Base-by-base conservation (phyloP, 805 yeast genomes). In the Lipomyces yamadae region DNA sequence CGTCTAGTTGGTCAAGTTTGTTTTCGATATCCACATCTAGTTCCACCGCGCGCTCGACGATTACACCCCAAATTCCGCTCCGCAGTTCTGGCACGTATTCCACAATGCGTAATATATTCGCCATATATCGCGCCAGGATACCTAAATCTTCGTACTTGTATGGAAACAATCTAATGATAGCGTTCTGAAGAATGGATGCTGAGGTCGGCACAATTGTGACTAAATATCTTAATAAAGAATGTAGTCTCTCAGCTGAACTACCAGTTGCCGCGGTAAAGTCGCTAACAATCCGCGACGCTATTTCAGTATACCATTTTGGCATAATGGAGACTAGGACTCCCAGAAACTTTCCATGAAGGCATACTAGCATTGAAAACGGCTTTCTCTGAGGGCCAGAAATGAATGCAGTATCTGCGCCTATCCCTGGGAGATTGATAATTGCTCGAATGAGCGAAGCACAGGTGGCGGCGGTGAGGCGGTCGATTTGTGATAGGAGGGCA, bases 11-110 rank as follows among this genome's bases (percentile, higher is more conserved):
- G 73, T 92, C 97, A 65, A 91, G 79, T 72, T 90, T 95, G 74
- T 91, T 92, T 74, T 92, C 97, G 65, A 93, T 81, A 77, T 92
- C 98, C 4, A 93, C 97, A 78, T 94, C 99, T 58, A 95, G 81
- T 70, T 91, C 90, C 66, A 95, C 91, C 64, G 90, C 84, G 68
- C 87, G 85, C 76, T 94, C 97, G 52, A 92, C 80, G 15, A 93
- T 82, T 65, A 91, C 77, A 30, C 89, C 88, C 97, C 98, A 93
- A 5, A 91, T 82, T 58, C 86, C 86, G 70, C 84, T 84, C 72
- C 88, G 86, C 70, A 92, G 79, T 72, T 92, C 97, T 3, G 86
- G 85, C 70, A 95, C 90, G 77, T 94, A 93, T 8, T 82, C 81
- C 45, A 87, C 79, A 34, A 91, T 76, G 33, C 75, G 75, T 61